Evolutionary conservation across 2,329 filamentous ascomycete species (phyloP).

Genomic region (Huntiella decipiens): DNA sequence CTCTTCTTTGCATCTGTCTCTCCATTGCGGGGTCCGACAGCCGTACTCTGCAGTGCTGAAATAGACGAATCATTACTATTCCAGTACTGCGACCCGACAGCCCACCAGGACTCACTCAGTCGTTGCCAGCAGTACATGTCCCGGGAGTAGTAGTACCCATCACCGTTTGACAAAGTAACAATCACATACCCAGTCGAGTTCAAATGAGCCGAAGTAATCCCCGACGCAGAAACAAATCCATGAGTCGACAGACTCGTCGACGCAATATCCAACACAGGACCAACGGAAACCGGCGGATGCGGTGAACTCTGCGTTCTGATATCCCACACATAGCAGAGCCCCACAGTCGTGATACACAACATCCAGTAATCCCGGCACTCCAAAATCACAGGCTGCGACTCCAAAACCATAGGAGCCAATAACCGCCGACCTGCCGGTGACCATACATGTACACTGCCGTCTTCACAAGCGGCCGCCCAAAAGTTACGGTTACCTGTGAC

Average conservation of each 20-base stretch:
- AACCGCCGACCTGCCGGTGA: conserved; percentile 76
- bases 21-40: conserved; percentile 33
- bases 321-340: conserved; percentile 88
- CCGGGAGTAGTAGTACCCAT: conserved; percentile 78
- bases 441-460: conserved; percentile 80
- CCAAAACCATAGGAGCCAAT: conserved; percentile 67
- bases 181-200: conserved; percentile 76
- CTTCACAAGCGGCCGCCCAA: conserved; percentile 86
- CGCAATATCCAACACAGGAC: conserved; percentile 74
- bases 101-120: conserved; percentile 96
- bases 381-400: conserved; percentile 84
- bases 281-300: conserved; percentile 77
- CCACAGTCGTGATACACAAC: conserved; percentile 71
- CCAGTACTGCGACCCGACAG: conserved; percentile 95
- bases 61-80: conserved; percentile 89
- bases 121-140: conserved; percentile 84
- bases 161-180: conserved; percentile 83
- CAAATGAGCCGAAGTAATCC: conserved; percentile 75
- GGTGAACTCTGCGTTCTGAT: conserved; percentile 64
- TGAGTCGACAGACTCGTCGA: conserved; percentile 61
- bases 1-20: conserved; percentile 26
- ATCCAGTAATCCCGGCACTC: conserved; percentile 82
- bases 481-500: conserved; percentile 79
- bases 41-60: conserved; percentile 56
- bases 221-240: conserved; percentile 54